Evolutionary conservation across 495 filamentous ascomycete genomes (phyloP).

Genomic region (Penicillium crystallinum): DNA sequence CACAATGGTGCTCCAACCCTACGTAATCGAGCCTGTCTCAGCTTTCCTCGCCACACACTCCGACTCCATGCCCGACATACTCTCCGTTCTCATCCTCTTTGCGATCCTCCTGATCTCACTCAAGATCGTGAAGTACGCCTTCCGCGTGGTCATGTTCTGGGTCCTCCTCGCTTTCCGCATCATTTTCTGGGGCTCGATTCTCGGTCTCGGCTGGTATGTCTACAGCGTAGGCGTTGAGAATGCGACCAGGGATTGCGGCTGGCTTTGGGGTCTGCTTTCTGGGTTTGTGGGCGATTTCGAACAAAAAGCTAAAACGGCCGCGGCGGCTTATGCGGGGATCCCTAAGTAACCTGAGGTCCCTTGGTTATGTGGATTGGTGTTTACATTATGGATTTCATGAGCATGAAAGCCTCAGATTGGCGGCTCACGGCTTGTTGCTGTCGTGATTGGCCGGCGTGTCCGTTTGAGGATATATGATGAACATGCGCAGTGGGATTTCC

Average conservation of each 20-base stretch:
- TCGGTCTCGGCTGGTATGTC: conserved; percentile 47
- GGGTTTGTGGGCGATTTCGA: conserved; percentile 55
- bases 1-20: conserved; percentile 36
- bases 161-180: conserved; percentile 54
- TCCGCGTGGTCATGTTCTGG: conserved; percentile 68
- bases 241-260: conserved; percentile 53
- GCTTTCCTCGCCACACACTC: conserved; percentile 46
- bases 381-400: neutral
- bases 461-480: neutral
- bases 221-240: conserved; percentile 61
- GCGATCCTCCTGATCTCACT: conserved; percentile 56
- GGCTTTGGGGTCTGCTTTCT: conserved; percentile 45
- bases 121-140: conserved; percentile 61
- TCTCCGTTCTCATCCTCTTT: conserved; percentile 52
- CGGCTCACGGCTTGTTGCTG: neutral
- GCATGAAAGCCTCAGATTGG: neutral
- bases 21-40: conserved; percentile 38
- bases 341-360: neutral
- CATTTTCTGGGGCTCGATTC: conserved; percentile 53
- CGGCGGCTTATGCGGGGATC: conserved; percentile 11
- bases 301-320: conserved; percentile 14
- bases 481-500: neutral
- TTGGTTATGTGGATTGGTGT: neutral
- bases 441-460: neutral
- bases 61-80: conserved; percentile 52